A percentile compares a stretch with the other conserved stretches of the same genome.
These are phyloP conservation scores for Parmales sp. DNA, from an alignment of 108 stramenopile species.

Conservation along the genomic window DNA sequence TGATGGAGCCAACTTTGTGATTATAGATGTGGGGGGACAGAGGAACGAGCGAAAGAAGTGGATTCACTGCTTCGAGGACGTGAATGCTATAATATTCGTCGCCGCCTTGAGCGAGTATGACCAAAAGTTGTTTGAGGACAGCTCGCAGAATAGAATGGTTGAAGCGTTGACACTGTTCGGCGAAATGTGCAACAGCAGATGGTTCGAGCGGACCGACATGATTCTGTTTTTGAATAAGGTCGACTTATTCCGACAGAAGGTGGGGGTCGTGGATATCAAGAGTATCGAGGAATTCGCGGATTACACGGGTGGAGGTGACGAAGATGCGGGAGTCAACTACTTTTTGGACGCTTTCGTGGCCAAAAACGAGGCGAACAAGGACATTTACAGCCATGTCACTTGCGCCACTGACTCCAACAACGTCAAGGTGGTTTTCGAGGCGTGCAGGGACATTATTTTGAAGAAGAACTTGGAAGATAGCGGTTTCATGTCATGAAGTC, in stretches of 20 bases:
- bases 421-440: conserved; percentile 30
- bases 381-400: conserved; percentile 38
- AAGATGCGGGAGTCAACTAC: conserved; percentile 16
- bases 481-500: background rate
- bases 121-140: conserved; percentile 27
- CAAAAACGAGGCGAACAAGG: conserved; percentile 1
- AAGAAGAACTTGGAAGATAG: conserved; percentile 8
- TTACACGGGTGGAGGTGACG: background rate
- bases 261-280: conserved; percentile 1
- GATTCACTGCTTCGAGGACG: conserved; percentile 56
- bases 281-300: background rate
- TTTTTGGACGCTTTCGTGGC: conserved; percentile 15
- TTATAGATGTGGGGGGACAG: conserved; percentile 21
- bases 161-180: conserved; percentile 24
- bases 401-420: conserved; percentile 45
- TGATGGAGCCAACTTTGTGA: background rate
- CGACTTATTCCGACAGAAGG: conserved; percentile 22
- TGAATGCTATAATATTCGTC: conserved; percentile 28
- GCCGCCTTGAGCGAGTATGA: conserved; percentile 25
- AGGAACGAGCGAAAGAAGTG: conserved; percentile 60
- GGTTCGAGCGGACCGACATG: conserved; percentile 20
- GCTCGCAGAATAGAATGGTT: conserved; percentile 14
- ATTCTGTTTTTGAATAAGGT: conserved; percentile 30
- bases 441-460: conserved; percentile 10
- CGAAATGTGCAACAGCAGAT: conserved; percentile 15